phyloP scores from a whole-genome alignment of 1,139 yeast species.

The Candida glucosophila region DNA sequence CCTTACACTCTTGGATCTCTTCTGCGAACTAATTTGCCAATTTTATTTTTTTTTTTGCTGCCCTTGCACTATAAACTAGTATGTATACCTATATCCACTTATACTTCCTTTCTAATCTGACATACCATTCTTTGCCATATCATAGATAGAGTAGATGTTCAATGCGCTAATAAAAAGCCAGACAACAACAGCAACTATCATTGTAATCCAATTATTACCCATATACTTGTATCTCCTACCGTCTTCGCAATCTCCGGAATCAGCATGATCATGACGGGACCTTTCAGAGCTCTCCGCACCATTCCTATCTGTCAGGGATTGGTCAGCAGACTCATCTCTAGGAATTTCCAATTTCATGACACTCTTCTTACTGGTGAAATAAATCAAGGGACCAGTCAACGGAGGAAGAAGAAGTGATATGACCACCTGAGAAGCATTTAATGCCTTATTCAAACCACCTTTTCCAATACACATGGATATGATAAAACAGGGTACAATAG shows the following conservation, averaged over 20 bases:
- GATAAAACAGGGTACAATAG: slow-evolving; percentile 64
- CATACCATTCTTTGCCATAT: slow-evolving; percentile 45
- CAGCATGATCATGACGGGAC: slow-evolving; percentile 5
- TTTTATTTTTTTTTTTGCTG: too few species aligned
- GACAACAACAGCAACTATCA: slow-evolving; percentile 34
- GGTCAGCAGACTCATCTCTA: slow-evolving; percentile 8
- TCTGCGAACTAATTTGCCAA: too few species aligned
- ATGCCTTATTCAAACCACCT: slow-evolving; percentile 52
- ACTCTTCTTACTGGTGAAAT: slow-evolving; percentile 55
- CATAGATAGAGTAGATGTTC: slow-evolving; percentile 64
- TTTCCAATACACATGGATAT: slow-evolving; percentile 58
- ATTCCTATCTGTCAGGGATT: too few species aligned
- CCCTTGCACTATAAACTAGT: too few species aligned
- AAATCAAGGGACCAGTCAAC: slow-evolving; percentile 69
- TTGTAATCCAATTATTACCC: slow-evolving; percentile 56
- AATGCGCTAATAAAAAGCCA: slow-evolving; percentile 62
- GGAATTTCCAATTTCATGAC: slow-evolving; percentile 49
- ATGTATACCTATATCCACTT: slow-evolving; percentile 1
- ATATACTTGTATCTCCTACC: slow-evolving; percentile 41
- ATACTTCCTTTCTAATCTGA: too few species aligned
- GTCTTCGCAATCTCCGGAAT: slow-evolving; percentile 11
- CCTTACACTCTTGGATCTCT: too few species aligned
- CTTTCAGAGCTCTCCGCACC: slow-evolving; percentile 5
- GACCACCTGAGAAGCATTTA: slow-evolving; percentile 72
- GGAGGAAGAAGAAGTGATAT: slow-evolving; percentile 67